Evolutionary conservation across 2,329 filamentous ascomycete genomes (phyloP).

Genomic region (Periconia sp.): DNA sequence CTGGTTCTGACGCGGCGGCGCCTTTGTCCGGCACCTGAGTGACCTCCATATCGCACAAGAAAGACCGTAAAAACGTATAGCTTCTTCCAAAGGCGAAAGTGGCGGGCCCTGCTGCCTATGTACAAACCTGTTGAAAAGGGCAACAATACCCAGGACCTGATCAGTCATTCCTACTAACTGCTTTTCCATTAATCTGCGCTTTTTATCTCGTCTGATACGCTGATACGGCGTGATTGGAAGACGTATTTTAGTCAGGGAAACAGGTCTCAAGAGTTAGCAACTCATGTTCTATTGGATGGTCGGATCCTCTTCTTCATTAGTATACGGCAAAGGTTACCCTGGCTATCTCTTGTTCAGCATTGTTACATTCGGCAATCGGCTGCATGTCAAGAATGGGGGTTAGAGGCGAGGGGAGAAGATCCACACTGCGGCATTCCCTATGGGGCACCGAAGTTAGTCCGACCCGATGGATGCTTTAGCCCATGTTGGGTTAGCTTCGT

Average conservation of each 20-base stretch:
- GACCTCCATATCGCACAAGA: not conserved
- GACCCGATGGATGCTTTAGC: not conserved
- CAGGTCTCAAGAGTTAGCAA: not conserved
- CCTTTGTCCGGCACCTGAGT: not conserved
- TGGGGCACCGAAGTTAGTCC: not conserved
- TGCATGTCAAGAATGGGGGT: not conserved
- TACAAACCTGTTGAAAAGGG: not conserved
- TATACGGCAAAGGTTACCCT: not conserved
- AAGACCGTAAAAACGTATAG: not conserved
- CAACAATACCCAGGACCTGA: not conserved
- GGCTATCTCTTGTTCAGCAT: not conserved
- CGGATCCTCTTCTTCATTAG: not conserved
- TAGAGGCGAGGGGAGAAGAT: not conserved
- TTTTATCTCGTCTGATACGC: not conserved
- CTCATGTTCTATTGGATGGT: not conserved
- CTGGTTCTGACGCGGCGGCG: not conserved
- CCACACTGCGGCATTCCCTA: not conserved
- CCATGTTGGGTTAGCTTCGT: not conserved
- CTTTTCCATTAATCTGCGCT: not conserved
- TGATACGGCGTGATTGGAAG: not conserved
- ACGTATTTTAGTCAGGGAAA: not conserved
- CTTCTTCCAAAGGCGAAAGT: not conserved
- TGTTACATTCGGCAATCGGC: not conserved
- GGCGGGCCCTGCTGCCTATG: not conserved
- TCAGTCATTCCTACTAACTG: not conserved